These are phyloP conservation scores for Termitomyces heimii DNA, from an alignment of 768 basidiomycete genomes.

Conservation along the genomic window DNA sequence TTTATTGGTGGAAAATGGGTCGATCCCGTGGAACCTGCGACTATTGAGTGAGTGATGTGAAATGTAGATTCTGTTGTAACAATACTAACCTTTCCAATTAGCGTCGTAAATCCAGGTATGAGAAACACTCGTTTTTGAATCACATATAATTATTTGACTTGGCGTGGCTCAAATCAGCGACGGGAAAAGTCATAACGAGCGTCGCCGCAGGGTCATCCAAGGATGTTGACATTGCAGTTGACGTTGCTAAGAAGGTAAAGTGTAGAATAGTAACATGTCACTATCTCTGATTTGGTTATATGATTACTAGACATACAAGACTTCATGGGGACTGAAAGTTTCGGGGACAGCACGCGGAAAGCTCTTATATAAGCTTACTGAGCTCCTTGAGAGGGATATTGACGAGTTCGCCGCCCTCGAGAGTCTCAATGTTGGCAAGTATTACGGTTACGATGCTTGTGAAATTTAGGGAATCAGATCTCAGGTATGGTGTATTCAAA, in stretches of 20 bases:
- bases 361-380: constrained; percentile 24
- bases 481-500: constrained; percentile 49
- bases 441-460: not conserved
- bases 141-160: constrained; percentile 20
- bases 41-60: constrained; percentile 46
- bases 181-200: constrained; percentile 48
- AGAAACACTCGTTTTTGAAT: not conserved
- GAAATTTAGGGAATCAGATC: not conserved
- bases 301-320: constrained; percentile 33
- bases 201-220: constrained; percentile 48
- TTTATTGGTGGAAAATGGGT: constrained; percentile 61
- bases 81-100: not conserved
- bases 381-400: constrained; percentile 21
- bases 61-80: not conserved
- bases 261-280: not conserved
- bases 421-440: constrained; percentile 17
- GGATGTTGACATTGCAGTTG: constrained; percentile 65
- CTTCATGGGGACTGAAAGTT: constrained; percentile 59
- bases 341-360: constrained; percentile 32
- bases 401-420: constrained; percentile 27
- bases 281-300: not conserved
- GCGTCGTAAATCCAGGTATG: constrained; percentile 21
- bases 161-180: constrained; percentile 29
- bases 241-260: constrained; percentile 43
- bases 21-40: constrained; percentile 38